phyloP scores from a whole-genome alignment of 176 grass and related monocot genomes.

The Leersia perrieri region DNA sequence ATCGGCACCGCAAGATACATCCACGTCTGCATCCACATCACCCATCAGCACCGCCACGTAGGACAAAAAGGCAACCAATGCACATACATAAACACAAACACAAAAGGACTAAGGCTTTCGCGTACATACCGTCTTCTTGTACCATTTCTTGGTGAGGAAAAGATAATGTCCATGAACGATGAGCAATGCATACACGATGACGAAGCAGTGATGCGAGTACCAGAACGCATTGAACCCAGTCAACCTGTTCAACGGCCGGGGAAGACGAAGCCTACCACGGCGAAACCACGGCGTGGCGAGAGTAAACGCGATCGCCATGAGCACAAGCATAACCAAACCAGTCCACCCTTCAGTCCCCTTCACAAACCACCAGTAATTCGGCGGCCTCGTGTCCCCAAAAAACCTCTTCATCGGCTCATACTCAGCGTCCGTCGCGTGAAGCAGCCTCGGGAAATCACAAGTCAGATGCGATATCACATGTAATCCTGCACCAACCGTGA shows the following conservation, averaged over 20 bases:
- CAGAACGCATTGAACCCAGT: constrained; percentile 99
- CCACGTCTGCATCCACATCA: constrained; percentile 58
- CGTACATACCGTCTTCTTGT: constrained; percentile 69
- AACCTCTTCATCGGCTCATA: constrained; percentile 68
- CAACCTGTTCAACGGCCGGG: constrained; percentile 32
- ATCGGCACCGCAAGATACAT: constrained; percentile 83
- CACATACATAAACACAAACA: no score
- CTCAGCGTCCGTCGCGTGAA: constrained; percentile 50
- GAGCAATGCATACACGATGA: constrained; percentile 84
- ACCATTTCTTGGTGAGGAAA: constrained; percentile 71
- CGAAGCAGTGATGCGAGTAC: constrained; percentile 97
- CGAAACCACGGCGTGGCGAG: constrained; percentile 91
- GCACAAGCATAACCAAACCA: constrained; percentile 65
- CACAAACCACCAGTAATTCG: constrained; percentile 96
- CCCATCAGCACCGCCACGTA: background rate
- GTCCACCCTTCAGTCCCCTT: constrained; percentile 95
- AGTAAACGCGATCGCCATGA: constrained; percentile 78
- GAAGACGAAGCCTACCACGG: constrained; percentile 44
- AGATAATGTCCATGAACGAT: constrained; percentile 77
- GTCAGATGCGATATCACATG: constrained; percentile 77
- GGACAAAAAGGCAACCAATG: background rate
- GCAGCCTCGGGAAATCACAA: constrained; percentile 91
- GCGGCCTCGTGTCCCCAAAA: constrained; percentile 50
- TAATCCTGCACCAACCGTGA: constrained; percentile 55
- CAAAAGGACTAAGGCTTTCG: background rate